Base-by-base conservation (phyloP, 2,329 filamentous ascomycete genomes). In the Cladosporium sp. region DNA sequence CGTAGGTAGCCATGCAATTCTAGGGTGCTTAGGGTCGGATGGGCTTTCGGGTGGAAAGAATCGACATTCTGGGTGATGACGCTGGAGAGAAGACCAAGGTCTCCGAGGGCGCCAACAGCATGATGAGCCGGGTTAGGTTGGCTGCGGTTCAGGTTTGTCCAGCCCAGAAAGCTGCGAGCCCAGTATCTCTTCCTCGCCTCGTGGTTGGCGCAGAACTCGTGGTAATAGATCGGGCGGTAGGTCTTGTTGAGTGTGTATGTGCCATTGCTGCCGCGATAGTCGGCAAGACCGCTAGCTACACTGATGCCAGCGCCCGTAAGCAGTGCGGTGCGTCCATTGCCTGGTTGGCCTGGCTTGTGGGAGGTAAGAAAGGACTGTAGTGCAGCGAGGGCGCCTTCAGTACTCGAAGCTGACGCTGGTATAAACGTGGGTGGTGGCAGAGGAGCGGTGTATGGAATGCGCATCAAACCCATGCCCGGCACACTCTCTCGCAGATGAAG, bases 51-150 rank as follows among this genome's bases (percentile, higher is more conserved):
- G 68, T 98, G 93, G 66, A 98, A 95, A 2, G 90, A 95, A 70
- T 98, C 93, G 45, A 98, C 93, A 64, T 97, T 97, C 67, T 98
- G 93, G 35, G 93, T 97, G 58, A 98, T 83, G 52, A 96, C 87
- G 47, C 75, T 81, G 51, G 78, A 79, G 36, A 96, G 74, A 43
- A 90, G 70, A 2, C 90, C 91, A 57, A 93, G 72, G 4, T 78
- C 69, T 2, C 82, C 86, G 30, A 97, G 73, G 55, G 85, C 78
- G 46, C 80, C 77, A 50, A 97, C 79, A 2, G 91, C 89, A 64
- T 80, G 77, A 70, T 98, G 93, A 2, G 83, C 84, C 3, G 74
- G 72, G 63, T 97, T 97, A 11, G 92, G 91, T 51, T 72, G 74
- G n/a, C 89, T 88, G 54, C 82, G 84, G 62, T 86, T 74, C 57